Evolutionary conservation across 2,329 filamentous ascomycete species (phyloP).

Genomic region (Arthrobotrys sphaeroides): DNA sequence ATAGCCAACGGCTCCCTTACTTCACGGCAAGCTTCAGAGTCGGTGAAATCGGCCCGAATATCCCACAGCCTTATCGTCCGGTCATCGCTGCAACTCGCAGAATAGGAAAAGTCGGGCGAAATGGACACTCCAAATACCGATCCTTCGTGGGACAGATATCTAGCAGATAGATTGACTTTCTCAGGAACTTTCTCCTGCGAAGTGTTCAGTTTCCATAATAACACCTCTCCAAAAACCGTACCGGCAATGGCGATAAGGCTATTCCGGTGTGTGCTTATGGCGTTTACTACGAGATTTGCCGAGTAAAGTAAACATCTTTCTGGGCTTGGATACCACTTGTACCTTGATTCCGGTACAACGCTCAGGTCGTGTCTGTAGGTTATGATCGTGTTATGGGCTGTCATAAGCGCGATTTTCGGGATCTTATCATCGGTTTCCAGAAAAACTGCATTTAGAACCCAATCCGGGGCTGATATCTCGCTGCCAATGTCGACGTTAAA

Average conservation of each 20-base stretch:
- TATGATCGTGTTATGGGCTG: slow-evolving; percentile 86
- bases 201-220: slow-evolving; percentile 73
- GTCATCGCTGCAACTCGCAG: slow-evolving; percentile 95
- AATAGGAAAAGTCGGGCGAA: slow-evolving; percentile 72
- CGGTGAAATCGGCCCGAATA: slow-evolving; percentile 59
- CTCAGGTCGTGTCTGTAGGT: slow-evolving; percentile 59
- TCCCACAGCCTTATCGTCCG: slow-evolving; percentile 90
- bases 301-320: slow-evolving; percentile 87
- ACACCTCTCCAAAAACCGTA: slow-evolving; percentile 92
- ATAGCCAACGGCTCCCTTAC: slow-evolving; percentile 65
- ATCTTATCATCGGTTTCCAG: slow-evolving; percentile 60
- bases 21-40: slow-evolving; percentile 55
- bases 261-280: neutral
- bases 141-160: slow-evolving; percentile 80
- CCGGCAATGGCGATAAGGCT: slow-evolving; percentile 69
- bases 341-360: slow-evolving; percentile 57
- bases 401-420: slow-evolving; percentile 71
- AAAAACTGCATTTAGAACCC: slow-evolving; percentile 76
- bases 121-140: slow-evolving; percentile 92
- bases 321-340: slow-evolving; percentile 58
- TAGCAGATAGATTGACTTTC: slow-evolving; percentile 58
- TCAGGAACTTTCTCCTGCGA: neutral
- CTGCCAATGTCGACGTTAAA: slow-evolving; percentile 56
- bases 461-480: slow-evolving; percentile 71
- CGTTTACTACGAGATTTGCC: slow-evolving; percentile 69